Conservation (phyloP, 495 filamentous ascomycete species). For the Aspergillus sparsus region DNA sequence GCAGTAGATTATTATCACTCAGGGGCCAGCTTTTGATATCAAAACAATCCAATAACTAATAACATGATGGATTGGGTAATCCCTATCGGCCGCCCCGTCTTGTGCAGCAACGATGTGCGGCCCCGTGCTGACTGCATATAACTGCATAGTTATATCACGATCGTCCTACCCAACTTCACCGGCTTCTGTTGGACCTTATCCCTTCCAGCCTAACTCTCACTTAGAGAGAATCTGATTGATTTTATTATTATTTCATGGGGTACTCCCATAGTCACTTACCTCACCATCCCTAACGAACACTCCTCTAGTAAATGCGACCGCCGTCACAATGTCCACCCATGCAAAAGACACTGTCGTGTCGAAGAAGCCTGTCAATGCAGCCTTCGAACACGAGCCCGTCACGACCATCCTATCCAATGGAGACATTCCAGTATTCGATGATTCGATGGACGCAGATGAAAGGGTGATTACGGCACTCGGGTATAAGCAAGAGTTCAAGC, state of each 20-base stretch:
- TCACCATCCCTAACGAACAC: neutral
- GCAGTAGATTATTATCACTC: constrained; percentile 1
- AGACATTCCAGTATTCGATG: constrained; percentile 59
- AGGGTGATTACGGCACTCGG: constrained; percentile 69
- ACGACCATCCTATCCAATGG: constrained; percentile 68
- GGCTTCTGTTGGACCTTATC: neutral
- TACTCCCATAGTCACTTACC: neutral
- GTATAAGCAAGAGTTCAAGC: constrained; percentile 80
- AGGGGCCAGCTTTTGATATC: constrained; percentile 10
- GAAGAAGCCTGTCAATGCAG: constrained; percentile 26
- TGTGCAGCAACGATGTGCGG: constrained; percentile 5
- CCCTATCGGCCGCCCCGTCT: constrained; percentile 9
- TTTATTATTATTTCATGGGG: no score
- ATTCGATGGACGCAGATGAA: constrained; percentile 61
- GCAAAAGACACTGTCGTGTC: constrained; percentile 21
- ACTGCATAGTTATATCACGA: neutral
- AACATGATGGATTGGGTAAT: constrained; percentile 1
- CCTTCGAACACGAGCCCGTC: constrained; percentile 57
- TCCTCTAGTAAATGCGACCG: constrained; percentile 7
- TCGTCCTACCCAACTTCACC: constrained; percentile 3
- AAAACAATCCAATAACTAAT: neutral
- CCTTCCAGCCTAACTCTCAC: neutral
- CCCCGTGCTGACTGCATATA: constrained; percentile 20
- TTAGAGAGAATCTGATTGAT: no score
- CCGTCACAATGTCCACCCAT: constrained; percentile 17